phyloP scores from a whole-genome alignment of 257 asterid genomes.

The Solanum bukasovii region DNA sequence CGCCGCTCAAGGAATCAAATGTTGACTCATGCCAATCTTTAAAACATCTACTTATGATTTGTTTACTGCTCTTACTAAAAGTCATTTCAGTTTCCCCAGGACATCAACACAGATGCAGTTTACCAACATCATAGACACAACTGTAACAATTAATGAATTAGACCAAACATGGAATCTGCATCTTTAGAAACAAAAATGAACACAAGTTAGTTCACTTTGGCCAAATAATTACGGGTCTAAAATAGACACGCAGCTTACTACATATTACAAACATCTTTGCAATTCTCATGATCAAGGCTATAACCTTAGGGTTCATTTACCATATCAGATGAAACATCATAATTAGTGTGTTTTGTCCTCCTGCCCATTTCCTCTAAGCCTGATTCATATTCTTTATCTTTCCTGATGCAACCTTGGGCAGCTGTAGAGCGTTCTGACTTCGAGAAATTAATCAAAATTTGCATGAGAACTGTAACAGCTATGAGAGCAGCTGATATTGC shows the following conservation, averaged over 20 bases:
- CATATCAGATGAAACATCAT: neutral
- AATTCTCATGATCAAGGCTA: neutral
- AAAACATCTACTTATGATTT: neutral
- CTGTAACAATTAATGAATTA: neutral
- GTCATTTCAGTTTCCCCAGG: neutral
- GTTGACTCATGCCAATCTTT: neutral
- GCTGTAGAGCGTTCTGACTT: conserved; percentile 74
- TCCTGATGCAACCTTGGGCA: conserved; percentile 50
- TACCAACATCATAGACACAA: neutral
- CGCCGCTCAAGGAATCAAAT: neutral
- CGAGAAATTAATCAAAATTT: conserved; percentile 72
- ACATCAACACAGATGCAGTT: neutral
- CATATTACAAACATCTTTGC: neutral
- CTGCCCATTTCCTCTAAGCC: conserved; percentile 8
- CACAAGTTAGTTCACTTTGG: neutral
- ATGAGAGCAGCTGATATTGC: conserved; percentile 37
- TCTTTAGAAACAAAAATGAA: neutral
- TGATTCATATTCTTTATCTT: conserved; percentile 20
- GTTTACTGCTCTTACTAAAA: neutral
- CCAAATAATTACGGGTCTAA: neutral
- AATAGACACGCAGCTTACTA: neutral
- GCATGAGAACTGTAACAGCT: conserved; percentile 64
- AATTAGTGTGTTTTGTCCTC: conserved; percentile 22
- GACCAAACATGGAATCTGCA: neutral
- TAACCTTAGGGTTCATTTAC: neutral